Evolutionary conservation across 2,329 filamentous ascomycete genomes (phyloP).

Genomic region (Aspergillus flavus): DNA sequence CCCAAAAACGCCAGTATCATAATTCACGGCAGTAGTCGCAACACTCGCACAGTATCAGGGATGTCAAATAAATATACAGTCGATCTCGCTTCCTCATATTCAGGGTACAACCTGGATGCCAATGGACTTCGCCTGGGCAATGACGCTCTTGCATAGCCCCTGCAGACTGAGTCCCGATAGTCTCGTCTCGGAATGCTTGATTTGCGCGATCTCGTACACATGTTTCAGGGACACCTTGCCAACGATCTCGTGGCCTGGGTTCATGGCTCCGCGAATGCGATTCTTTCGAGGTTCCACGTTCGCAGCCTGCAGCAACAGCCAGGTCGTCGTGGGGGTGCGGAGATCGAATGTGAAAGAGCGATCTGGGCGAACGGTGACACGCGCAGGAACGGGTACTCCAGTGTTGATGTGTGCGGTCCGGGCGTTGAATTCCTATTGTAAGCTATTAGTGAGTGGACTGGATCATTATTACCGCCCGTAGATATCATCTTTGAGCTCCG

Average conservation of each 20-base stretch:
- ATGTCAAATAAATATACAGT: constrained; percentile 14
- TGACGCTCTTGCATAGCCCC: constrained; percentile 72
- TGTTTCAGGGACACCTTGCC: constrained; percentile 91
- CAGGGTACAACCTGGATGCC: constrained; percentile 71
- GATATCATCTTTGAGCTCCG: background rate
- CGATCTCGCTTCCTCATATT: constrained; percentile 16
- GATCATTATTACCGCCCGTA: background rate
- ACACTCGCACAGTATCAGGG: constrained; percentile 17
- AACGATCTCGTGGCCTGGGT: constrained; percentile 75
- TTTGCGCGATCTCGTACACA: constrained; percentile 95
- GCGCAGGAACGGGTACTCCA: constrained; percentile 86
- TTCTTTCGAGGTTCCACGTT: constrained; percentile 72
- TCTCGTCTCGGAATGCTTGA: constrained; percentile 80
- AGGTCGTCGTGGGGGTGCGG: constrained; percentile 91
- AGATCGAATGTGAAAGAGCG: constrained; percentile 91
- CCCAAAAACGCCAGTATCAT: constrained; percentile 29
- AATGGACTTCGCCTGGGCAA: constrained; percentile 74
- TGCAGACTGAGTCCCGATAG: constrained; percentile 72
- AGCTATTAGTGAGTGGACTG: background rate
- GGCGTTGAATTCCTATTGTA: constrained; percentile 87
- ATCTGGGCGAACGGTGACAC: constrained; percentile 89
- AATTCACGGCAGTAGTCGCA: constrained; percentile 17
- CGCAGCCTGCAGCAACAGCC: constrained; percentile 81
- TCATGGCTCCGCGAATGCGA: constrained; percentile 72
- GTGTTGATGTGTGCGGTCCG: constrained; percentile 79